Conservation (phyloP, 306 rosid genomes). For the barrel medic (Medicago truncatula) region DNA sequence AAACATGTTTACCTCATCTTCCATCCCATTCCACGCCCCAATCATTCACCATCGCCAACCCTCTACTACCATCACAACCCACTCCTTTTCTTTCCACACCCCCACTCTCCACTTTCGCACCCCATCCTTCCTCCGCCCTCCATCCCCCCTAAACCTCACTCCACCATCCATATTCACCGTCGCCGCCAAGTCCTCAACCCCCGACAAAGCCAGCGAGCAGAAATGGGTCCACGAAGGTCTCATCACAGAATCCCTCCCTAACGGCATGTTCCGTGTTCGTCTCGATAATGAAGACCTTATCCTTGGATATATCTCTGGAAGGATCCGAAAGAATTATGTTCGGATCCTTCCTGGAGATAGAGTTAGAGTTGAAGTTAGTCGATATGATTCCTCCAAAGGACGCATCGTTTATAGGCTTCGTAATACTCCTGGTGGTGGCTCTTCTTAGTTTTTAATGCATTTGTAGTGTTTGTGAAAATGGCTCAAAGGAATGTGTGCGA, state of each 20-base stretch:
- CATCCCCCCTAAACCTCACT: background rate
- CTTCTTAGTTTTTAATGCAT: slow-evolving; percentile 17
- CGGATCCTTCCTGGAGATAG: slow-evolving; percentile 59
- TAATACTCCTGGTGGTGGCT: background rate
- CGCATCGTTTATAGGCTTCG: slow-evolving; percentile 57
- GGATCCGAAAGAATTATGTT: slow-evolving; percentile 54
- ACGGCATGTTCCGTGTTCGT: slow-evolving; percentile 62
- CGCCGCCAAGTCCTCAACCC: slow-evolving; percentile 43
- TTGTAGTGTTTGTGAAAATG: slow-evolving; percentile 38
- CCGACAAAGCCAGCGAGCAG: slow-evolving; percentile 55
- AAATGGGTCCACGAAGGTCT: slow-evolving; percentile 59
- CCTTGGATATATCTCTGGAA: slow-evolving; percentile 61
- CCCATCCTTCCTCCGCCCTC: slow-evolving; percentile 43
- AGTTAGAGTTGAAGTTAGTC: slow-evolving; percentile 58
- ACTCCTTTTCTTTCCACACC: background rate
- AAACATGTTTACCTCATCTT: slow-evolving; percentile 41
- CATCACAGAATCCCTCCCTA: slow-evolving; percentile 59
- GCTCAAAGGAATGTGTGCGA: background rate
- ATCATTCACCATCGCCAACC: slow-evolving; percentile 22
- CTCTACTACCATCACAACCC: background rate
- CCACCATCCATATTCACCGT: background rate
- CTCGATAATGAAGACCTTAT: slow-evolving; percentile 58
- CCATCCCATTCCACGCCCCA: slow-evolving; percentile 36
- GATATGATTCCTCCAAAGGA: slow-evolving; percentile 59
- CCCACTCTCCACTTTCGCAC: background rate